Base-by-base conservation (phyloP, 176 grass and related monocot genomes). In the Rhipidocladum racemiflorum region DNA sequence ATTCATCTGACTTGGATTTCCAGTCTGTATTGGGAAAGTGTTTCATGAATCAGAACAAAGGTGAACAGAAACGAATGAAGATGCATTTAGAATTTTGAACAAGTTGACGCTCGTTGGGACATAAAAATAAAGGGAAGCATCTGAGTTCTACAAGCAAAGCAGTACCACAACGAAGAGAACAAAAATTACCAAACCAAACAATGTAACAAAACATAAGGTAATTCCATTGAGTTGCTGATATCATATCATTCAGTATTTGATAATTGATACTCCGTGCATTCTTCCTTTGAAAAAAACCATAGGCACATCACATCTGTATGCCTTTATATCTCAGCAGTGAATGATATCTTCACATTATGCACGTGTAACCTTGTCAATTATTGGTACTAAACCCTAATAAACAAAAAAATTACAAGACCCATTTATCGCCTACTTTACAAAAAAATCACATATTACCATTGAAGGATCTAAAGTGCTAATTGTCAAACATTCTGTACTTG, bases 1-100 rank as follows among this genome's bases (percentile, higher is more conserved):
- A 98, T 81, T 94, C 95, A 77, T 95, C 95, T 24, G 95, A 98
- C 92, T 89, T 94, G 32, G 83, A 69, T 80, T 98, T 98, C 95
- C 95, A 98, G 29, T 98, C 95, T 98, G 67, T 57, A 43, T 74
- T 40, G 21, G 63, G 40, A 76, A 85, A 72, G 28, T 77, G 30
- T 57, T 79, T 29, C 48, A 73, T 72, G 67, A 78, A 76, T 69
- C 16, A 82, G 40, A 57, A 78, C 57, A 78, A 78, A 83, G 48
- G 48, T 29, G 36, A 90, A 49, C 18, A 74, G 61, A 65, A 40
- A 61, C 48, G 27, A 24, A 75, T 6, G 23, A 88, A 67, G 18
- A 62, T 70, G 23, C 75, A 78, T 54, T 65, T 28, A 35, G 38
- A 55, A 70, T 17, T 74, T 56, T 21, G 59, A 25, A 56, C 5